Evolutionary conservation across 441 rosid genomes (phyloP), one percentile per base, ranked within the genome.

Genomic region (Populus hybrid): DNA sequence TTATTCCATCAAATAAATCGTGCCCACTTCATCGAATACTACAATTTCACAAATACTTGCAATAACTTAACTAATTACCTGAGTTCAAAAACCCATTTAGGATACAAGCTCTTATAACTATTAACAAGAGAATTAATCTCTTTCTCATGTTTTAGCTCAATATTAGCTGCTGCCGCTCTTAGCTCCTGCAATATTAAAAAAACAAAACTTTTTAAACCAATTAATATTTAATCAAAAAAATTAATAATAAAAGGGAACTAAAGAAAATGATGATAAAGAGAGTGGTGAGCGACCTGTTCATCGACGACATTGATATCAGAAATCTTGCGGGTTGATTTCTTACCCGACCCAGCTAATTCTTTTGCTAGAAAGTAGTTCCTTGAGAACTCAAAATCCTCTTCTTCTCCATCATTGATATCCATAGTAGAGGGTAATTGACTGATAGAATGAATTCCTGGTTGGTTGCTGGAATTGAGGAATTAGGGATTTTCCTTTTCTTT

Each of bases 351-450:
- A 74, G 87, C 78, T 66, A 82, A 74, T 70, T 96, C 98, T 87
- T 94, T 94, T 0, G 99, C 95, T 68, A 94, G 86, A 84, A 92
- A 94, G 80, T 92, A 96, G 77, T 96, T 94, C 84, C 98, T 86
- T 3, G 97, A 90, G 89, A 94, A 96, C 2, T 88, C 99, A 65
- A 72, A 90, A 50, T 91, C 97, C 74, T 92, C 97, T 66, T 89
- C 98, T 8, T 84, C 84, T 8, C 36, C 84, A 59, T 84, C 83
- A 32, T 70, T 84, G 67, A 82, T 72, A 26, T 89, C 92, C 90
- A 88, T 89, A 53, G 61, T 53, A 18, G 0, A 53, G 61, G 9
- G n/a, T 53, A 53, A 53, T 16, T 16, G 61, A 18, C 21, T 53
- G 61, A 53, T 3, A 53, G 61, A 53, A 18, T 16, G 61, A 53